Percentiles rank a stretch among this genome's conserved stretches.
Evolutionary conservation across 75 land plant species (phyloP).

Genomic region (Ceratopteris richardii): DNA sequence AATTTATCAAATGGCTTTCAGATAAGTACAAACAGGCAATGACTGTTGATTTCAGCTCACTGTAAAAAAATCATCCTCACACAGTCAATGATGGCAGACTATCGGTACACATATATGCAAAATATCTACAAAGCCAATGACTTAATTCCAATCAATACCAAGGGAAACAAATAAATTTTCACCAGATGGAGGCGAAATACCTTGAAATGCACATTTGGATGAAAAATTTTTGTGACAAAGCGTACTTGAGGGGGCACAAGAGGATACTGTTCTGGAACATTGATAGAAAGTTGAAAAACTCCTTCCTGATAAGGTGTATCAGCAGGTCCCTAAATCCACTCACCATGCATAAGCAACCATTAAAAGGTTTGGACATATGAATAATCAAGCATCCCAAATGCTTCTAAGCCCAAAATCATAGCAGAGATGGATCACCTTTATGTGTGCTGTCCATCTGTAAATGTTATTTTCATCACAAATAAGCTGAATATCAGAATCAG

Average conservation of each 20-base stretch:
- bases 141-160: no score
- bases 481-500: slow-evolving; percentile 84
- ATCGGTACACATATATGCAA: no score
- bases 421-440: slow-evolving; percentile 43
- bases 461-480: slow-evolving; percentile 90
- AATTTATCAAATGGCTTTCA: no score
- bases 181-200: slow-evolving; percentile 15
- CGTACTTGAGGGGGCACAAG: slow-evolving; percentile 95
- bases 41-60: no score
- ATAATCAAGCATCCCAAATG: no score
- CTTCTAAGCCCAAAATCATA: no score
- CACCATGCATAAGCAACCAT: not conserved
- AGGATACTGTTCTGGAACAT: slow-evolving; percentile 96
- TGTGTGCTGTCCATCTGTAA: slow-evolving; percentile 94
- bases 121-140: no score
- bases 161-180: no score
- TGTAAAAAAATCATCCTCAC: no score
- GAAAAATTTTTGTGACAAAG: slow-evolving; percentile 93
- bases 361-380: not conserved
- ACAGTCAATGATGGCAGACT: no score
- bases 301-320: slow-evolving; percentile 98
- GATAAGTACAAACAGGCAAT: no score
- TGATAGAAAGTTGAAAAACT: slow-evolving; percentile 86
- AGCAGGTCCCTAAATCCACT: slow-evolving; percentile 92
- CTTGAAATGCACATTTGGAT: slow-evolving; percentile 99